A percentile compares a stretch with the other conserved stretches of the same genome.
Conservation (phyloP, 2,329 filamentous ascomycete species). For the Chrysoporthe austroafricana region DNA sequence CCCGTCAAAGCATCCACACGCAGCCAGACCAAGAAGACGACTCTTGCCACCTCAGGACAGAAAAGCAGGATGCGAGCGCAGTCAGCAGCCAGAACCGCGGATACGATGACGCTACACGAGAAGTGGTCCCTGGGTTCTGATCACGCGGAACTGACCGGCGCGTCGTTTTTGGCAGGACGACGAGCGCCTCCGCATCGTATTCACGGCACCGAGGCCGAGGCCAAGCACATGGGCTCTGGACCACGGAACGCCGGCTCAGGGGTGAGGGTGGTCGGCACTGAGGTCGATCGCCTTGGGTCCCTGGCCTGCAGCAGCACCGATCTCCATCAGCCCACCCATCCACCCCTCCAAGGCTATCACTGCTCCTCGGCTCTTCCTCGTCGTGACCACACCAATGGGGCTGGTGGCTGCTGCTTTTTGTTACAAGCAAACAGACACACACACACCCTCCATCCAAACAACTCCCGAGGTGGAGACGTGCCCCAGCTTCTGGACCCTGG, state of each 20-base stretch:
- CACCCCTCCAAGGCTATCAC: not conserved
- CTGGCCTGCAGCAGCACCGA: not conserved
- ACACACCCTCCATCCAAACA: no score
- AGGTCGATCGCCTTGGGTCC: not conserved
- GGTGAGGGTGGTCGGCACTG: not conserved
- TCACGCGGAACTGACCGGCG: not conserved
- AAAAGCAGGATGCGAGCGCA: not conserved
- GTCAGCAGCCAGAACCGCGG: not conserved
- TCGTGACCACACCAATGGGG: no score
- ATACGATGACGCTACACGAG: not conserved
- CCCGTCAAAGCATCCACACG: not conserved
- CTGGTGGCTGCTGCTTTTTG: no score
- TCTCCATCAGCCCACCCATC: not conserved
- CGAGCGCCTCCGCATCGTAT: not conserved
- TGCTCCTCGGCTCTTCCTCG: not conserved
- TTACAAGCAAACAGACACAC: no score
- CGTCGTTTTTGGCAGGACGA: not conserved
- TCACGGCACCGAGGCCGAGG: not conserved
- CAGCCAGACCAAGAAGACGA: not conserved
- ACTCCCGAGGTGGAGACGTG: no score
- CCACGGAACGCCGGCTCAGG: not conserved
- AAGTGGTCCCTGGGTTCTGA: not conserved
- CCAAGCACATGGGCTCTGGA: no score
- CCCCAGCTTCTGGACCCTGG: not conserved
- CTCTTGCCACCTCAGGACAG: not conserved